Percentiles rank a stretch among this genome's conserved stretches.
Evolutionary conservation across 1,139 yeast genomes (phyloP).

Genomic region (Pichia sp.): DNA sequence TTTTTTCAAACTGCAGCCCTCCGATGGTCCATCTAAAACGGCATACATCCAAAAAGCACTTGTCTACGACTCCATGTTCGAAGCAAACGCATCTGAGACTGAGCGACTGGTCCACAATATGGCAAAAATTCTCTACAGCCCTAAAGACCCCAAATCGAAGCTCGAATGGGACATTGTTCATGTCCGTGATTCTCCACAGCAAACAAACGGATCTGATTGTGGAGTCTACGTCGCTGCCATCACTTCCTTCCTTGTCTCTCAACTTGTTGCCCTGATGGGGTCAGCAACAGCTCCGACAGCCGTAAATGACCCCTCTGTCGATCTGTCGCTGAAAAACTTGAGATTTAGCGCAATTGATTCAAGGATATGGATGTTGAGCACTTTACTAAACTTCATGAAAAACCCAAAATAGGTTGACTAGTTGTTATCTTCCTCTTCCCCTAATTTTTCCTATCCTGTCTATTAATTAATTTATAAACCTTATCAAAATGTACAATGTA

Average conservation of each 20-base stretch:
- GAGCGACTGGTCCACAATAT: conserved; percentile 33
- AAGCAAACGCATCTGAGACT: conserved; percentile 39
- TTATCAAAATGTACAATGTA: not conserved
- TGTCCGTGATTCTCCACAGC: conserved; percentile 56
- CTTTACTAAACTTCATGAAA: conserved; percentile 31
- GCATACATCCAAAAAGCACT: conserved; percentile 31
- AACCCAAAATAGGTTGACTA: conserved; percentile 4
- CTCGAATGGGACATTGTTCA: conserved; percentile 15
- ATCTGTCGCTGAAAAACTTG: conserved; percentile 34
- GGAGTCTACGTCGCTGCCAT: conserved; percentile 64
- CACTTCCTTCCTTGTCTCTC: conserved; percentile 38
- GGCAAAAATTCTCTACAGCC: conserved; percentile 30
- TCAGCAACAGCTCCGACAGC: conserved; percentile 16
- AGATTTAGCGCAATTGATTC: conserved; percentile 41
- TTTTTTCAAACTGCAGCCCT: conserved; percentile 31
- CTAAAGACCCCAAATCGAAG: conserved; percentile 9
- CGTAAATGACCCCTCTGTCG: conserved; percentile 21
- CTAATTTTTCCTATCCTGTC: not conserved
- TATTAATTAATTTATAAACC: not conserved
- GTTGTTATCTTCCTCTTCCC: too few relatives aligned
- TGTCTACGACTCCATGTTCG: conserved; percentile 44
- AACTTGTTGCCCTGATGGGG: conserved; percentile 32
- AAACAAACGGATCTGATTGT: conserved; percentile 71
- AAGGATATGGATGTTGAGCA: conserved; percentile 39
- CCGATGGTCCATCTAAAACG: conserved; percentile 20